Evolutionary conservation across 2,329 filamentous ascomycete species (phyloP).

Genomic region (Cladosporium velox): DNA sequence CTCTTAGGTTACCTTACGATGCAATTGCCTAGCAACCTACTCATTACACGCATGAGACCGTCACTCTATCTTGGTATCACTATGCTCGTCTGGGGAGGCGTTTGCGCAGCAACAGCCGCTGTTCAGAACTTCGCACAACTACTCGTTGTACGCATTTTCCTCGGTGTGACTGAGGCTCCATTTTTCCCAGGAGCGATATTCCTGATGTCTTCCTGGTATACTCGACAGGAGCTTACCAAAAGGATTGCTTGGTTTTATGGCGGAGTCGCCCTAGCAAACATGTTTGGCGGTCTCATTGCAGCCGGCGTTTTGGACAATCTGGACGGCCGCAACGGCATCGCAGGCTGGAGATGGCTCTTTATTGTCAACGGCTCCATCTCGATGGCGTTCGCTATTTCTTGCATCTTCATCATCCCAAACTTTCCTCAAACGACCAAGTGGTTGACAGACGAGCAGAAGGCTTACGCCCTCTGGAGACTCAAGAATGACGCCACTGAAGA

Average conservation of each 20-base stretch:
- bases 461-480: slow-evolving; percentile 56
- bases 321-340: slow-evolving; percentile 39
- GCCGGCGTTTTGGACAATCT: slow-evolving; percentile 48
- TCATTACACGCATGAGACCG: slow-evolving; percentile 57
- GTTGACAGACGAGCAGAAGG: slow-evolving; percentile 55
- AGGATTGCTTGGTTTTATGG: slow-evolving; percentile 31
- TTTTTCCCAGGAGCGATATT: slow-evolving; percentile 54
- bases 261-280: slow-evolving; percentile 44
- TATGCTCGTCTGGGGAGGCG: slow-evolving; percentile 47
- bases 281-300: slow-evolving; percentile 54
- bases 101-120: slow-evolving; percentile 51
- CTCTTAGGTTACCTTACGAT: slow-evolving; percentile 51
- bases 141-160: slow-evolving; percentile 51
- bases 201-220: slow-evolving; percentile 54
- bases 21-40: slow-evolving; percentile 63
- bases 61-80: slow-evolving; percentile 55
- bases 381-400: slow-evolving; percentile 23
- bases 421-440: slow-evolving; percentile 57
- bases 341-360: slow-evolving; percentile 46
- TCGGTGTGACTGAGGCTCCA: slow-evolving; percentile 53
- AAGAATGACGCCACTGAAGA: slow-evolving; percentile 52
- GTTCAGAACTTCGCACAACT: slow-evolving; percentile 47
- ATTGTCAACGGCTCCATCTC: slow-evolving; percentile 41
- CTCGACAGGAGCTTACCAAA: slow-evolving; percentile 44
- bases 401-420: slow-evolving; percentile 47